These are phyloP conservation scores for Alternaria infectoria DNA, from an alignment of 2,329 filamentous ascomycete genomes.

Conservation along the genomic window DNA sequence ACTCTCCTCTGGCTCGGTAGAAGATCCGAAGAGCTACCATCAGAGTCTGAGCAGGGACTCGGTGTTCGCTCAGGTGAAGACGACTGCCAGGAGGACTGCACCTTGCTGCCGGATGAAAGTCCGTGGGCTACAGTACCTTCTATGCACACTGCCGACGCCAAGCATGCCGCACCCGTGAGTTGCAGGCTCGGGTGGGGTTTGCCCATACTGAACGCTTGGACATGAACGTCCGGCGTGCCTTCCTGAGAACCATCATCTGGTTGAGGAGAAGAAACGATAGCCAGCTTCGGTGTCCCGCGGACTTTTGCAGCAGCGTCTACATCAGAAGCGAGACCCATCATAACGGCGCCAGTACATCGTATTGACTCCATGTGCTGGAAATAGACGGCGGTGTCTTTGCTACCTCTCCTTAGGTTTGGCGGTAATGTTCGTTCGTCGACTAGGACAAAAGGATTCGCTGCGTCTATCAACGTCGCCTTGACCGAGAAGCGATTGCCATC, in stretches of 20 bases:
- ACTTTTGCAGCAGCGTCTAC: conserved; percentile 48
- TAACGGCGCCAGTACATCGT: conserved; percentile 60
- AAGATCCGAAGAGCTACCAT: neutral
- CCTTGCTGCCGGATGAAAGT: conserved; percentile 4
- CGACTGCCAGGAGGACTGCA: conserved; percentile 1
- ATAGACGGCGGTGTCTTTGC: conserved; percentile 50
- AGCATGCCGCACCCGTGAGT: conserved; percentile 42
- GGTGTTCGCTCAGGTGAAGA: conserved; percentile 15
- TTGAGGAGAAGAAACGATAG: conserved; percentile 53
- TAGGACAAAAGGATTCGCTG: conserved; percentile 69
- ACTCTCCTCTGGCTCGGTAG: conserved; percentile 8
- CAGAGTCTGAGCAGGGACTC: conserved; percentile 14
- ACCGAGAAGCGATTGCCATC: conserved; percentile 46
- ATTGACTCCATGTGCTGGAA: conserved; percentile 63
- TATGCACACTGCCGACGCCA: conserved; percentile 37
- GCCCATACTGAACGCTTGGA: conserved; percentile 40
- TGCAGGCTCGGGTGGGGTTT: conserved; percentile 42
- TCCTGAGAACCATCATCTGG: neutral
- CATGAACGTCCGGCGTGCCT: conserved; percentile 21
- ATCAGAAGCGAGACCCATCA: conserved; percentile 63
- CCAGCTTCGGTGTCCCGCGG: conserved; percentile 66
- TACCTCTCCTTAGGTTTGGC: conserved; percentile 53
- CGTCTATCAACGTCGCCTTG: conserved; percentile 64
- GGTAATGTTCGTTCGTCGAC: conserved; percentile 61
- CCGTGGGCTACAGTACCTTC: conserved; percentile 35